Evolutionary conservation across 2,329 filamentous ascomycete species (phyloP).

Genomic region (Alternaria gansuensis): DNA sequence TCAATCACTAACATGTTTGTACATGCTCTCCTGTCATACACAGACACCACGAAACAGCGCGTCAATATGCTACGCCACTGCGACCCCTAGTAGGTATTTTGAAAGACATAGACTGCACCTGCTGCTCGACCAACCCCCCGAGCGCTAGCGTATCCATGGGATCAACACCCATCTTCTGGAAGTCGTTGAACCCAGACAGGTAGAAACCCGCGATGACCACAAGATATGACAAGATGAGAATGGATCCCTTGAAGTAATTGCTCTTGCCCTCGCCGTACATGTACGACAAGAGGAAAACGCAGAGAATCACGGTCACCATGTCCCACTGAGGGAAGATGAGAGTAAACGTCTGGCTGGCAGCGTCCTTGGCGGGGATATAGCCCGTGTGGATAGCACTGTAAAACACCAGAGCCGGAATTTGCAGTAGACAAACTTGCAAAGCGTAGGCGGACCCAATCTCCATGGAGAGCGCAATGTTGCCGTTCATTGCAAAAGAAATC

Average conservation of each 20-base stretch:
- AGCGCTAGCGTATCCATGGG: constrained; percentile 49
- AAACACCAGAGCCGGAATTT: constrained; percentile 90
- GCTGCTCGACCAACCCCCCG: constrained; percentile 40
- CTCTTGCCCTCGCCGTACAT: constrained; percentile 99
- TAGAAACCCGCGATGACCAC: constrained; percentile 94
- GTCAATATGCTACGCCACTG: constrained; percentile 41
- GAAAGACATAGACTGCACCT: constrained; percentile 48
- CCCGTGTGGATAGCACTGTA: constrained; percentile 81
- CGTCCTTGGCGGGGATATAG: constrained; percentile 63
- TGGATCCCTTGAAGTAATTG: constrained; percentile 99
- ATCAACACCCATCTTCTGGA: constrained; percentile 54
- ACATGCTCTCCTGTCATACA: not conserved
- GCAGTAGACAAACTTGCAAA: constrained; percentile 91
- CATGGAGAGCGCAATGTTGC: constrained; percentile 98
- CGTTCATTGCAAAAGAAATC: constrained; percentile 99
- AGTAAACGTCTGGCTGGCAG: constrained; percentile 73
- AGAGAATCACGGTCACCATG: constrained; percentile 95
- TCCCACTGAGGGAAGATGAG: constrained; percentile 99
- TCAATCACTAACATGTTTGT: not conserved
- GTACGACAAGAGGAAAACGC: constrained; percentile 94
- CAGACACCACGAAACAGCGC: not conserved
- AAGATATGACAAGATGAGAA: constrained; percentile 89
- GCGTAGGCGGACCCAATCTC: constrained; percentile 98
- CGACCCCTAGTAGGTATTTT: constrained; percentile 42
- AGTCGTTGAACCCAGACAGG: constrained; percentile 73